Evolutionary conservation across 768 basidiomycete genomes (phyloP), one percentile per base, ranked within the genome.

Genomic region (Suillus occidentalis): DNA sequence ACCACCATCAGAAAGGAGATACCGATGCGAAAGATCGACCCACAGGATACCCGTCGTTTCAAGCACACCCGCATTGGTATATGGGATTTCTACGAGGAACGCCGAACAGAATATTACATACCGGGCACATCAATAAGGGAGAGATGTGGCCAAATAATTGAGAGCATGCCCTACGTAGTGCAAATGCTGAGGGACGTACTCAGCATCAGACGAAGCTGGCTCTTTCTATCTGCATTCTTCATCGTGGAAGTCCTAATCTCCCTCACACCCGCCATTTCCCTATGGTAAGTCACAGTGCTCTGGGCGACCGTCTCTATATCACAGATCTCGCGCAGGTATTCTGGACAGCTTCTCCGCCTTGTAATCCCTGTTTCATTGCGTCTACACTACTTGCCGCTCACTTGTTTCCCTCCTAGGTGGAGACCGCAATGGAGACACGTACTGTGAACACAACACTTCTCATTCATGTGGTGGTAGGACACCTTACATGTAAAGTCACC

Each of bases 51-150:
- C 14, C 22, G 22, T 22, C 49, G 22, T 25, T 13, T 25, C 22
- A 49, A 25, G 49, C 22, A 49, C 49, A 49, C 49, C 13, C 80
- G 76, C 36, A 64, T 91, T 43, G 90, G 91, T 91, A 45, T 93
- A 47, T 47, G 91, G 91, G 89, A 92, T 68, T 74, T 91, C 37
- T 93, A 92, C 72, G 86, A 90, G 69, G 85, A 91, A 68, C 78
- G 76, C 22, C 73, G 76, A 14, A 71, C 81, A 36, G 72, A 78
- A 37, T 37, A 37, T 49, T 69, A 78, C 25, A 60, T 83, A 52
- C 79, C 85, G 4, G 80, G 80, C 5, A 72, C 76, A 5, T 81
- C 85, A 22, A 75, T 75, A 43, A 70, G 85, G 10, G 82, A 87
- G 70, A 77, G 79, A 3, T 79, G 79, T 14, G 73, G 83, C 12